phyloP scores from a whole-genome alignment of 352 stramenopile species.

The Elongisporangium prolatum region DNA sequence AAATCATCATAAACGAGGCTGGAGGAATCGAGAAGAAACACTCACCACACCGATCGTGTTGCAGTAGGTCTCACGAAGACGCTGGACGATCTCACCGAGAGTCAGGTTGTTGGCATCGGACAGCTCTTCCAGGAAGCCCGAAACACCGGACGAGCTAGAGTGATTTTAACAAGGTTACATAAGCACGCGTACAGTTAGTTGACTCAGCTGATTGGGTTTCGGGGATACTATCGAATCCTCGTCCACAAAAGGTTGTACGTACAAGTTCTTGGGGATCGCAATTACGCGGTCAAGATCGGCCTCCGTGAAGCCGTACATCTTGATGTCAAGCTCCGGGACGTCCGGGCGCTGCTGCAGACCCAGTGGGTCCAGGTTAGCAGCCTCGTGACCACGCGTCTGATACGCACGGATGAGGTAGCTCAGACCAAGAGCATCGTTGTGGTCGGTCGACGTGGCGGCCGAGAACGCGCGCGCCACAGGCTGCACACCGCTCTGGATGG shows the following conservation, averaged over 20 bases:
- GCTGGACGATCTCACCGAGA: conserved; percentile 92
- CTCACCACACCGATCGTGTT: conserved; percentile 91
- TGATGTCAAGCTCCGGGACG: conserved; percentile 86
- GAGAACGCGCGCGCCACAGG: conserved; percentile 25
- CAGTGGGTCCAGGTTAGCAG: conserved; percentile 97
- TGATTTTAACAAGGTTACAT: conserved; percentile 5
- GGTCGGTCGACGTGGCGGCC: conserved; percentile 25
- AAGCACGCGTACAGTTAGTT: neutral
- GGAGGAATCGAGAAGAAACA: neutral
- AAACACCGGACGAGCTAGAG: conserved; percentile 82
- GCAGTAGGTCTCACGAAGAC: conserved; percentile 97
- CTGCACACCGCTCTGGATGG: conserved; percentile 69
- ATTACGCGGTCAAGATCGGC: conserved; percentile 88
- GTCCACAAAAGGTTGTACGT: conserved; percentile 15
- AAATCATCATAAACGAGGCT: neutral
- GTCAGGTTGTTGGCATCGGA: conserved; percentile 82
- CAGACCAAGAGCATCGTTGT: conserved; percentile 87
- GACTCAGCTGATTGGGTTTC: neutral
- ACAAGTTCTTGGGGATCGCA: conserved; percentile 85
- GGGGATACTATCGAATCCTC: neutral
- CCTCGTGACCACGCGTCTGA: conserved; percentile 95
- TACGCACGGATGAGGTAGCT: conserved; percentile 98
- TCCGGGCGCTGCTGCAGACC: conserved; percentile 67
- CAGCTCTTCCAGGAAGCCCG: conserved; percentile 86
- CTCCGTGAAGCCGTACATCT: conserved; percentile 91